Percentiles rank a stretch among this genome's conserved stretches.
Evolutionary conservation across 2,329 filamentous ascomycete species (phyloP).

Genomic region (Akanthomyces lecanii): DNA sequence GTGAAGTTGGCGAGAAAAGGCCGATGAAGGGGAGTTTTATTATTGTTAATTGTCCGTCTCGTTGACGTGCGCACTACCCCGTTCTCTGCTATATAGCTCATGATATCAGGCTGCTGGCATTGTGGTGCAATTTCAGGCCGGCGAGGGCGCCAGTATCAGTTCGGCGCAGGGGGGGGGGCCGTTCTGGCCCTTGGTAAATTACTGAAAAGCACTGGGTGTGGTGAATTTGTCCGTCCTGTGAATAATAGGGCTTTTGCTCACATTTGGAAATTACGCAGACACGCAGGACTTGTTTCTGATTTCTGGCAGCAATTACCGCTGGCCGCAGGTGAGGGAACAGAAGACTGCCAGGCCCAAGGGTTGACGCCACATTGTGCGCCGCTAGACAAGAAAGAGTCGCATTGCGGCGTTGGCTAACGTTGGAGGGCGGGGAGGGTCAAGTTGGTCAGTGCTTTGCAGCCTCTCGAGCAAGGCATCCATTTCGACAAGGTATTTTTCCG

Average conservation of each 20-base stretch:
- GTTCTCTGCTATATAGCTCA: not conserved
- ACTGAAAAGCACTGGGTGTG: too few relatives aligned
- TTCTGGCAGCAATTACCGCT: not conserved
- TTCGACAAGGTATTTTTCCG: too few relatives aligned
- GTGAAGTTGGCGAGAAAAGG: not conserved
- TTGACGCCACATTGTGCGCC: conserved; percentile 4
- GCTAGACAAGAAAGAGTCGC: not conserved
- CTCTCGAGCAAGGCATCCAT: too few relatives aligned
- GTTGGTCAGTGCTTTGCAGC: too few relatives aligned
- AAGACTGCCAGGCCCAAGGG: not conserved
- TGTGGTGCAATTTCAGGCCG: not conserved
- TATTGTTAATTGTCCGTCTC: not conserved
- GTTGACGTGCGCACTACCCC: not conserved
- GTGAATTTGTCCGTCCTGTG: too few relatives aligned
- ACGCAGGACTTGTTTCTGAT: not conserved
- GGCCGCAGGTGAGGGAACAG: not conserved
- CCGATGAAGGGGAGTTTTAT: not conserved
- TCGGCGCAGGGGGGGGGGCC: not conserved
- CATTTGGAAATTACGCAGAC: too few relatives aligned
- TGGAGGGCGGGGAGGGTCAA: too few relatives aligned
- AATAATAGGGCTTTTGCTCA: too few relatives aligned
- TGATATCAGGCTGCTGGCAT: not conserved
- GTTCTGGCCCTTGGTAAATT: too few relatives aligned
- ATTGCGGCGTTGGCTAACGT: not conserved
- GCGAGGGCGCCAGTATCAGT: not conserved